Evolutionary conservation across 352 stramenopile genomes (phyloP).

Genomic region (Phytophthora hibernalis): DNA sequence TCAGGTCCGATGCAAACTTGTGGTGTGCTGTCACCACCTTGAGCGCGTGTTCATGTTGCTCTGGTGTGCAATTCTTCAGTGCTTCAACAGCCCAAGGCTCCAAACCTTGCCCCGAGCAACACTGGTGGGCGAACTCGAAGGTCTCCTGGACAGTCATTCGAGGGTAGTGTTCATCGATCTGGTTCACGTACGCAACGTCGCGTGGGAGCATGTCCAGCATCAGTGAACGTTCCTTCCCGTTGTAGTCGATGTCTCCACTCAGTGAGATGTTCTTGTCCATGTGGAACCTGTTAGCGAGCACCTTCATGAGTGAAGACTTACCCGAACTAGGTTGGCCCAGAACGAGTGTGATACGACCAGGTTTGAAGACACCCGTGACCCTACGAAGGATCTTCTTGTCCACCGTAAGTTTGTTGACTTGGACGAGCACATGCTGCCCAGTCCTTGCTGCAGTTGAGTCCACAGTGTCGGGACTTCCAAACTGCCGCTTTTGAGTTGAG

Average conservation of each 20-base stretch:
- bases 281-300: conserved; percentile 58
- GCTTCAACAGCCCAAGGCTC: conserved; percentile 52
- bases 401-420: conserved; percentile 31
- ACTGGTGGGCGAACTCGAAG: conserved; percentile 58
- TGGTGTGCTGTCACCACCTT: conserved; percentile 45
- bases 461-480: conserved; percentile 50
- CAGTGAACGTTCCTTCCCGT: conserved; percentile 38
- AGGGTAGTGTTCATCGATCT: conserved; percentile 52
- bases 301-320: conserved; percentile 38
- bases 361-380: conserved; percentile 51
- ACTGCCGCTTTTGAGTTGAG: conserved; percentile 28
- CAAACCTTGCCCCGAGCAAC: conserved; percentile 41
- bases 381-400: conserved; percentile 61
- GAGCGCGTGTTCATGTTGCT: conserved; percentile 44
- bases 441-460: conserved; percentile 40
- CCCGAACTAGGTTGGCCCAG: conserved; percentile 33
- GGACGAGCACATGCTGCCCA: conserved; percentile 23
- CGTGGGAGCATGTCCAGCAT: conserved; percentile 43
- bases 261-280: conserved; percentile 53
- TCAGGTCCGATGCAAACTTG: conserved; percentile 32
- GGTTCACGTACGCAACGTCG: conserved; percentile 56
- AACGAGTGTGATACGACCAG: conserved; percentile 62
- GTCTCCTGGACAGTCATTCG: conserved; percentile 63
- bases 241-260: conserved; percentile 58
- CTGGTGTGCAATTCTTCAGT: conserved; percentile 41